phyloP scores from a whole-genome alignment of 169 alveolate genomes.

The Eimeria maxima region DNA sequence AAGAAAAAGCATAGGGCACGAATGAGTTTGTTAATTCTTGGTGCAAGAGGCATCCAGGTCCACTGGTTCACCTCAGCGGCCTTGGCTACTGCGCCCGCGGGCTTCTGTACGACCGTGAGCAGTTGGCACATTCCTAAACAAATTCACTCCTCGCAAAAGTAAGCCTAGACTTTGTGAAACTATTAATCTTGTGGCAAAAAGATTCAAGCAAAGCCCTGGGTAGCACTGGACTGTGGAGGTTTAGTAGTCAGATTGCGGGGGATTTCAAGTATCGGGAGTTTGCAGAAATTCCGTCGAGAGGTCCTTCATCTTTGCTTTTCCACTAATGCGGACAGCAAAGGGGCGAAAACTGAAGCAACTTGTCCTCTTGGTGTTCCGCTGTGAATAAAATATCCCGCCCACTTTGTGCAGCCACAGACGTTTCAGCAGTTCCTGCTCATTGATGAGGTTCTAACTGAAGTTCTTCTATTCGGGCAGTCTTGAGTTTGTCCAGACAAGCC shows the following conservation, averaged over 20 bases:
- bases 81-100: constrained; percentile 47
- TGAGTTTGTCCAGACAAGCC: background rate
- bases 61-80: constrained; percentile 26
- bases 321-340: background rate
- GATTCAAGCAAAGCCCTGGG: background rate
- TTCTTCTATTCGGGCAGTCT: background rate
- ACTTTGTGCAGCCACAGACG: background rate
- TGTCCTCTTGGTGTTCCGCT: background rate
- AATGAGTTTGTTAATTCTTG: background rate
- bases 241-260: background rate
- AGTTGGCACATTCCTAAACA: background rate
- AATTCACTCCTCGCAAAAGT: background rate
- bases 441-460: background rate
- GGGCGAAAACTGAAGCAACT: background rate
- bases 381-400: background rate
- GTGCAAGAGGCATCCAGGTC: background rate
- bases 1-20: background rate
- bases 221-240: background rate
- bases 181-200: background rate
- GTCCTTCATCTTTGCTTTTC: background rate
- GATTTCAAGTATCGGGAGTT: background rate
- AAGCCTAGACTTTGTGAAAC: background rate
- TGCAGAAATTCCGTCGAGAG: constrained; percentile 20
- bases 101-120: constrained; percentile 19
- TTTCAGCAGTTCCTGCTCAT: background rate